A percentile compares a stretch with the other conserved stretches of the same genome.
Conservation (phyloP, 495 filamentous ascomycete species). For the Xylaria castorea region DNA sequence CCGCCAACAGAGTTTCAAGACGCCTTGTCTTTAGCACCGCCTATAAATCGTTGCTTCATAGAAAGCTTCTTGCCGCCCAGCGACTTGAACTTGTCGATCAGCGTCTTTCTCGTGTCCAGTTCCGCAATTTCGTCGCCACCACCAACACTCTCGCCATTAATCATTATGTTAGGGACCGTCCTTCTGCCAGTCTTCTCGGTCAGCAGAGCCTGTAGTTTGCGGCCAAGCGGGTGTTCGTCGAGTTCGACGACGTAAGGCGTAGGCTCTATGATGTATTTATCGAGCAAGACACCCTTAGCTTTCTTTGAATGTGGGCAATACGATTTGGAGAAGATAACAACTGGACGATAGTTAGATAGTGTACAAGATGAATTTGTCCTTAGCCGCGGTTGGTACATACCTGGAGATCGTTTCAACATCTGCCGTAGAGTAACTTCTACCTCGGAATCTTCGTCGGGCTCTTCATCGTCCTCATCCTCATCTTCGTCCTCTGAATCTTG, state of each 20-base stretch:
- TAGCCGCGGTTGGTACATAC: conserved; percentile 54
- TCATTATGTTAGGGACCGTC: conserved; percentile 91
- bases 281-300: conserved; percentile 83
- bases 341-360: conserved; percentile 50
- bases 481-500: conserved; percentile 43
- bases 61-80: conserved; percentile 74
- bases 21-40: conserved; percentile 34
- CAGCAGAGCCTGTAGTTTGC: conserved; percentile 70
- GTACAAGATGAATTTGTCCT: background rate
- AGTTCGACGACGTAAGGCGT: conserved; percentile 89
- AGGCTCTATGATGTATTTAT: conserved; percentile 82
- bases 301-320: conserved; percentile 85
- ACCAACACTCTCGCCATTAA: conserved; percentile 88
- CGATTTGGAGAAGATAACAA: conserved; percentile 94
- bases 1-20: background rate
- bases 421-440: conserved; percentile 69
- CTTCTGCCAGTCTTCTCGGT: conserved; percentile 74
- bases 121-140: conserved; percentile 85
- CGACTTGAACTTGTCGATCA: conserved; percentile 73
- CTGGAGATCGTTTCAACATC: conserved; percentile 81
- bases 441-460: conserved; percentile 63
- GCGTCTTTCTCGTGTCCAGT: conserved; percentile 69
- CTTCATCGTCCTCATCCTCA: conserved; percentile 51
- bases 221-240: conserved; percentile 78
- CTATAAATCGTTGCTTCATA: conserved; percentile 50